A percentile compares a stretch with the other conserved stretches of the same genome.
phyloP scores from a whole-genome alignment of 1,284 basidiomycete genomes.

The Tausonia pullulans region DNA sequence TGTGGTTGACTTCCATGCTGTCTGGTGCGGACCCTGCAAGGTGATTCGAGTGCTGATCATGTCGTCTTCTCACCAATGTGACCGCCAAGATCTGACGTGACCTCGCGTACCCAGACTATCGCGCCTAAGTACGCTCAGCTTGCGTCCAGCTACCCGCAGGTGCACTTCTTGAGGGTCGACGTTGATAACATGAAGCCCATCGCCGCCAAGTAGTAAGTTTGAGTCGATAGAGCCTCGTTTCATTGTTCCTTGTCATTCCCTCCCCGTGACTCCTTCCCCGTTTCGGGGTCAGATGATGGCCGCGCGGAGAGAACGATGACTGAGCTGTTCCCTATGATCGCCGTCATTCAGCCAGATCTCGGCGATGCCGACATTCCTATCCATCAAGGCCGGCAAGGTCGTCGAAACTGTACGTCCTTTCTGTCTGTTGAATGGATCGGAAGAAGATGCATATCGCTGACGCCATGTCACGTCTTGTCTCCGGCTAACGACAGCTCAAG shows the following conservation, averaged over 20 bases:
- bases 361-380: constrained; percentile 25
- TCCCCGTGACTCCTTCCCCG: not conserved
- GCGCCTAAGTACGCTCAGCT: constrained; percentile 10
- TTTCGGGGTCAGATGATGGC: not conserved
- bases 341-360: constrained; percentile 17
- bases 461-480: not conserved
- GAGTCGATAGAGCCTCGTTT: not conserved
- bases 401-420: constrained; percentile 18
- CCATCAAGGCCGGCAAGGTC: constrained; percentile 20
- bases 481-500: constrained; percentile 2
- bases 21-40: constrained; percentile 9
- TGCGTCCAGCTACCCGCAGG: not conserved
- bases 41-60: not conserved
- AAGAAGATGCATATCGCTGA: too few species aligned
- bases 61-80: not conserved
- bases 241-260: not conserved
- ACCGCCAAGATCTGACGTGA: not conserved
- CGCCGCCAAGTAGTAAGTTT: constrained; percentile 21
- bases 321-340: not conserved
- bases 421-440: not conserved
- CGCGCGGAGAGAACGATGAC: not conserved
- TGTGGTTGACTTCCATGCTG: constrained; percentile 20
- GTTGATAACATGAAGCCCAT: constrained; percentile 22
- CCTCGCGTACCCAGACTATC: not conserved
- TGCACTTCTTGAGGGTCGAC: constrained; percentile 22